These are phyloP conservation scores for Aspergillus alliaceus DNA, from an alignment of 2,329 filamentous ascomycete species.

Conservation along the genomic window DNA sequence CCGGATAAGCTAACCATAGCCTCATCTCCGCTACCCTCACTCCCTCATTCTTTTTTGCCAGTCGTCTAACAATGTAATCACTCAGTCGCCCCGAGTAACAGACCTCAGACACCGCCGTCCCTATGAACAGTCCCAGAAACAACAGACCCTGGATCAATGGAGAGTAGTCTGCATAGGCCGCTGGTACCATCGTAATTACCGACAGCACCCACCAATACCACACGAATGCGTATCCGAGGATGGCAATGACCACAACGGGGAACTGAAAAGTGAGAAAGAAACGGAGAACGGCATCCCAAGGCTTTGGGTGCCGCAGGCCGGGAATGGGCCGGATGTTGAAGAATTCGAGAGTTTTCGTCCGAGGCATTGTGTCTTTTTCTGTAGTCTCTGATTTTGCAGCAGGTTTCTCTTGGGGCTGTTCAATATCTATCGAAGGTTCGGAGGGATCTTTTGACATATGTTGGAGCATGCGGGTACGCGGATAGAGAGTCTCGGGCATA, in stretches of 20 bases:
- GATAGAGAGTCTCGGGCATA: constrained; percentile 59
- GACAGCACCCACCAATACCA: constrained; percentile 61
- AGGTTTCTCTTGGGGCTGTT: constrained; percentile 18
- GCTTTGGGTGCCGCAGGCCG: constrained; percentile 52
- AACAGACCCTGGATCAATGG: constrained; percentile 55
- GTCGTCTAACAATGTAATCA: constrained; percentile 50
- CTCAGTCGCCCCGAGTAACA: constrained; percentile 55
- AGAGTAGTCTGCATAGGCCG: constrained; percentile 51
- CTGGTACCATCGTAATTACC: constrained; percentile 54
- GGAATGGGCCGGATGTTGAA: constrained; percentile 50
- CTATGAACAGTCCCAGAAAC: constrained; percentile 55
- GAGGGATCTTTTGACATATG: constrained; percentile 26
- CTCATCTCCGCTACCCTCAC: constrained; percentile 55
- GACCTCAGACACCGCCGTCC: constrained; percentile 53
- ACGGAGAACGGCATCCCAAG: constrained; percentile 47
- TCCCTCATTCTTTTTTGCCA: constrained; percentile 47
- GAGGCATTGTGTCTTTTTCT: constrained; percentile 22
- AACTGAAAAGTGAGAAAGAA: constrained; percentile 52
- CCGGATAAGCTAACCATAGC: constrained; percentile 58
- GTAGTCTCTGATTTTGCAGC: neutral
- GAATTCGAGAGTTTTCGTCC: constrained; percentile 47
- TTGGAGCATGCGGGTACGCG: constrained; percentile 51
- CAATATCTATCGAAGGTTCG: constrained; percentile 20
- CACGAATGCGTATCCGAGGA: constrained; percentile 52
- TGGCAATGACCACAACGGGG: constrained; percentile 46